These are phyloP conservation scores for Saururus chinensis DNA, from an alignment of 164 flowering plant species.

Conservation along the genomic window DNA sequence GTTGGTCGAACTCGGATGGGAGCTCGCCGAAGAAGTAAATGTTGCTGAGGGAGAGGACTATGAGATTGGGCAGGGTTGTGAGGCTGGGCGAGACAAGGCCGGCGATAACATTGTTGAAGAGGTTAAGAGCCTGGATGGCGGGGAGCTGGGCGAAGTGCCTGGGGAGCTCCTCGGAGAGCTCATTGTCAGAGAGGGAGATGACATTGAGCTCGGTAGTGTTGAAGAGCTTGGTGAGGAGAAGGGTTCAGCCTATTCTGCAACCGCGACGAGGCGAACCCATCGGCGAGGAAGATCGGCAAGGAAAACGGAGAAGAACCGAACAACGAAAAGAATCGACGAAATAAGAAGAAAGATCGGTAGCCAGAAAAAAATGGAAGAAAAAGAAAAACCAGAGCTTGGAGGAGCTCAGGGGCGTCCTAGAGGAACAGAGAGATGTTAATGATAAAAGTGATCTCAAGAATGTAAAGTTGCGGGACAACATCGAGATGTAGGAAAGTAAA, in stretches of 20 bases:
- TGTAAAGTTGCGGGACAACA: background rate
- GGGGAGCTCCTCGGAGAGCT: slow-evolving; percentile 58
- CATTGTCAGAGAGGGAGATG: slow-evolving; percentile 57
- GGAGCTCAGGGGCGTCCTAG: background rate
- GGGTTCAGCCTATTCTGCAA: slow-evolving; percentile 18
- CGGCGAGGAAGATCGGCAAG: slow-evolving; percentile 25
- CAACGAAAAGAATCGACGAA: slow-evolving; percentile 14
- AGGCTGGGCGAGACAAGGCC: background rate
- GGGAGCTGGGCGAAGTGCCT: slow-evolving; percentile 21
- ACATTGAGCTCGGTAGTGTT: slow-evolving; percentile 39
- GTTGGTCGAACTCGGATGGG: too few relatives aligned
- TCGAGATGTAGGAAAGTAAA: background rate
- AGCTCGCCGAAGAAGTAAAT: too few relatives aligned
- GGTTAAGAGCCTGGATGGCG: slow-evolving; percentile 51
- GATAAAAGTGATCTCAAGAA: background rate
- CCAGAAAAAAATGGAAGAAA: background rate
- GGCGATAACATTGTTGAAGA: slow-evolving; percentile 61
- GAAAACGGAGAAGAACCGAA: slow-evolving; percentile 17
- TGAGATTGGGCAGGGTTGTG: too few relatives aligned
- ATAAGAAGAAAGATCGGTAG: slow-evolving; percentile 10
- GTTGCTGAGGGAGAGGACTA: too few relatives aligned
- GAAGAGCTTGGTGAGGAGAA: too few relatives aligned
- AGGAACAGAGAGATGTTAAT: background rate
- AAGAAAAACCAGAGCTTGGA: background rate
- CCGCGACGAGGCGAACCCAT: slow-evolving; percentile 23